Evolutionary conservation across 1,284 basidiomycete species (phyloP), one percentile per base, ranked within the genome.

Genomic region (Neolentinus lepideus): DNA sequence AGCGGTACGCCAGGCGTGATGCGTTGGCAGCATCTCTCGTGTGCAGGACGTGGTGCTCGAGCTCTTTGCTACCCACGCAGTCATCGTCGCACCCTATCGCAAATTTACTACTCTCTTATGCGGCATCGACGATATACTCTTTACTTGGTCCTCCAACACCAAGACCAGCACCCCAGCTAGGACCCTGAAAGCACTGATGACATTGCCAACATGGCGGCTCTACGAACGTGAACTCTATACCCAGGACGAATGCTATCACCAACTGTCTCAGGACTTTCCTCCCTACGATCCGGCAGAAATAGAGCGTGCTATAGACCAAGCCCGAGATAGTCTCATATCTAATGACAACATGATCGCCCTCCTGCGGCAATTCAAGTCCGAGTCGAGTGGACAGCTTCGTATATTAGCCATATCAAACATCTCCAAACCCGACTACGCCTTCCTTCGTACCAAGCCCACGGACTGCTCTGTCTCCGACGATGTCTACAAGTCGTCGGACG

Each of bases 371-470:
- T 66, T 83, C 46, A 79, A 78, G 62, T 62, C 62, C 12, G 67
- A 71, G 21, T 59, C 58, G 9, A 56, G 66, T 24, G 67, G 68
- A n/a, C 59, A 64, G 21, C 66, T 79, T 4, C 70, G 65, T 26
- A 71, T 83, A 25, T 79, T 76, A 54, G 80, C 80, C 31, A 81
- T 83, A 76, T 81, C 79, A 26, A 84, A 84, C 64, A 82, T 83
- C 46, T 81, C 80, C 21, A 61, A 67, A 1, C 76, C 78, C n/a
- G 80, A 83, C 60, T 81, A 74, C 60, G 68, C 69, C 31, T 69
- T 75, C 4, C 67, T 81, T 11, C 72, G 69, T 25, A 73, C 69
- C 16, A 79, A 75, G 57, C 67, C 71, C 3, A 74, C 71, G 2
- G 75, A 82, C 55, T 82, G 79, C 79, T 65, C 68, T 1, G 69